Base-by-base conservation (phyloP, 805 yeast species). In the Cyberlindnera maclurae region DNA sequence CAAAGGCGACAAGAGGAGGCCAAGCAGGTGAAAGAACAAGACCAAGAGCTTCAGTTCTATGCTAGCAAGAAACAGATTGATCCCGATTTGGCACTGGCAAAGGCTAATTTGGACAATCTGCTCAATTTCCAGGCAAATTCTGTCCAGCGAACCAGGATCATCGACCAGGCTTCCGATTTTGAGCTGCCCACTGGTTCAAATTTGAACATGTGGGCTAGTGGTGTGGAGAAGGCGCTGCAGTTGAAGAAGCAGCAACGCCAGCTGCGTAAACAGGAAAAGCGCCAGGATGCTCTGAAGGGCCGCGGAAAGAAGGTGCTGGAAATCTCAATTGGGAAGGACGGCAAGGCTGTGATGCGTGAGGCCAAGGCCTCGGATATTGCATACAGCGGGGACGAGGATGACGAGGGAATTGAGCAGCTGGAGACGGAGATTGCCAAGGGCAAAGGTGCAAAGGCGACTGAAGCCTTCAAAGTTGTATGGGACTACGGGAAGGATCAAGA, bases 101-200 rank as follows among this genome's bases (percentile, higher is more conserved):
- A 84, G 49, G 75, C 75, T 33, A 66, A 89, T 36, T 63, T 93
- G 35, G 84, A 85, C 26, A 81, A 76, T 26, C 63, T 93, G 34
- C 64, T 93, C 32, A 73, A 77, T 44, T 93, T 79, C 58, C 98
- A 93, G 58, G 85, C 75, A 3, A 78, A 89, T 13, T 84, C 94
- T 6, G 85, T 89, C 1, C 94, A 87, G 57, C 70, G 99, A 57
- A 93, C 98, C 0, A 77, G 76, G 49, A 87, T 93, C 45, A 89
- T 94, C 29, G 99, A 93, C 57, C 81, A 86, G 55, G 96, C 94
- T 0, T 77, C 95, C 5, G 98, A 93, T 57, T 86, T 75, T 56
- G 94, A 85, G 36, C 60, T 80, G 39, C 62, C 69, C 27, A 75
- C 86, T 0, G 64, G 65, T 3, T 62, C 71, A 1, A 70, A 68